Evolutionary conservation across 1,139 yeast species (phyloP), one percentile per base, ranked within the genome.

Genomic region (Nadsonia starkeyi-henricii): DNA sequence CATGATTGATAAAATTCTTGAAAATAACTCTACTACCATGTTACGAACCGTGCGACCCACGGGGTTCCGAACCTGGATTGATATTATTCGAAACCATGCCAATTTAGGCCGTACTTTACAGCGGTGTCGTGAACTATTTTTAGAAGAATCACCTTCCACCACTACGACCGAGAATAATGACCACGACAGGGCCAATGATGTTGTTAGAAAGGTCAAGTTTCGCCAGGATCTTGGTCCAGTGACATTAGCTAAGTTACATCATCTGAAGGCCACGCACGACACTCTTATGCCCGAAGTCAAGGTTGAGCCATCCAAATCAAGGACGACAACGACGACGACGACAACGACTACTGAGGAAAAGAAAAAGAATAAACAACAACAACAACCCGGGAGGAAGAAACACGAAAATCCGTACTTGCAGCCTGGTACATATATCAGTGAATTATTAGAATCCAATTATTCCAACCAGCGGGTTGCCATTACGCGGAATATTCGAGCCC

Each of bases 51-150:
- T 21, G 45, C 15, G 26, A 44, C n/a, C 33, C n/a, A 41, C 39
- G 28, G 20, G 33, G 36, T 37, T 44, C 33, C 39, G 42, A 36
- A n/a, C 45, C 42, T 57, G 60, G 60, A 39, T 47, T 9, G 50
- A 51, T 41, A 41, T 54, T 12, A 41, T 57, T 8, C 44, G 50
- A 5, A 46, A 49, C 2, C 51, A 54, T 39, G 50, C 49, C 17
- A 39, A 45, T 23, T 52, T 51, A 17, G 58, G 59, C 3, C 28
- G 49, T 30, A 44, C 54, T 0, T 43, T 52, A 28, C 50, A 47
- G 17, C 47, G 61, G 8, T 57, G 60, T 45, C 50, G 48, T 28
- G 36, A 51, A 4, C 48, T 58, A 41, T 58, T 57, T 47, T 30
- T 49, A 41, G 50, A 48, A 17, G 42, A 30, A 5, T 50, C 46